These are phyloP conservation scores for Penicillium ochrochloron DNA, from an alignment of 495 filamentous ascomycete genomes.

Conservation along the genomic window DNA sequence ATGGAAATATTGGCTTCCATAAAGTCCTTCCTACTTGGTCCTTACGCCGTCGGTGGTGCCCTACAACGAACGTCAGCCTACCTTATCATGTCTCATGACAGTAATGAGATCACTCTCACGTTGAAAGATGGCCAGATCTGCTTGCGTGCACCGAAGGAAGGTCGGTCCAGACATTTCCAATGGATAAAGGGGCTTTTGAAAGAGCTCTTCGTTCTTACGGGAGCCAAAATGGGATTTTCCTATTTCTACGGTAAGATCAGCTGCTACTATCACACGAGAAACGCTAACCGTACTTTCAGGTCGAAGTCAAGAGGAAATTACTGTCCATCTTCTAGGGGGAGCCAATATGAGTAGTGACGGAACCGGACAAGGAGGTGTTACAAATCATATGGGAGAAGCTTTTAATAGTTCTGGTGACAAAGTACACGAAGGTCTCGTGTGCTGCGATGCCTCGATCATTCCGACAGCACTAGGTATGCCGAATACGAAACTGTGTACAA, in stretches of 20 bases:
- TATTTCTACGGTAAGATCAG: neutral
- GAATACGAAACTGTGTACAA: neutral
- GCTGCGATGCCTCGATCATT: constrained; percentile 66
- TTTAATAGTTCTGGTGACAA: constrained; percentile 58
- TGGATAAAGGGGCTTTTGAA: neutral
- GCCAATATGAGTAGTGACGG: constrained; percentile 65
- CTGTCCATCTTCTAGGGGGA: constrained; percentile 54
- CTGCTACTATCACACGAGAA: neutral
- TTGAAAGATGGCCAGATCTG: constrained; percentile 53
- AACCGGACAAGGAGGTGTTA: constrained; percentile 61
- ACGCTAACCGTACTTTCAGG: neutral
- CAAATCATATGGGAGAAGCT: constrained; percentile 64
- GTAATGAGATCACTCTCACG: constrained; percentile 63
- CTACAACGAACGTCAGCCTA: constrained; percentile 66
- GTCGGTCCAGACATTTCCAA: constrained; percentile 8
- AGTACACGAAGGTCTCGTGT: constrained; percentile 60
- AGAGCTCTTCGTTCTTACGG: neutral
- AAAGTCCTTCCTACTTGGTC: constrained; percentile 51
- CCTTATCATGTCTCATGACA: constrained; percentile 74
- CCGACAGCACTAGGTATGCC: constrained; percentile 63
- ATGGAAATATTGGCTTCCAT: neutral
- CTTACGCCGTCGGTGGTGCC: constrained; percentile 58
- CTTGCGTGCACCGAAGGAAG: constrained; percentile 12
- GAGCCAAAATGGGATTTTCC: neutral
- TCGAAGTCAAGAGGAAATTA: neutral